Evolutionary conservation across 2,329 filamentous ascomycete species (phyloP).

Genomic region (Zasmidium cellare): DNA sequence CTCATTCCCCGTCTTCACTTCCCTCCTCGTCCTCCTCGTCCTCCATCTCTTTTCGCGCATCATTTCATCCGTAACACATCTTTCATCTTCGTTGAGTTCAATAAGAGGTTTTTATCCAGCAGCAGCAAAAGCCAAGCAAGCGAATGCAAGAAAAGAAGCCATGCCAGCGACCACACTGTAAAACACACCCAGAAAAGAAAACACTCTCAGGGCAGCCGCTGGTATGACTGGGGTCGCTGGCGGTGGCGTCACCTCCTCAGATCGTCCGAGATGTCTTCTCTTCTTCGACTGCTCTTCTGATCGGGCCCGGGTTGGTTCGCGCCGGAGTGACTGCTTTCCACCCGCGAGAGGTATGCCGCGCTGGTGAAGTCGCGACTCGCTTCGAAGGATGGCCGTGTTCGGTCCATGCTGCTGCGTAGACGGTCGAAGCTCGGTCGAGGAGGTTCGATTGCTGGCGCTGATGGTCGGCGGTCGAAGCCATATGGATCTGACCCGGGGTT

Average conservation of each 20-base stretch:
- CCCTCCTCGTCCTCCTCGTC: too few relatives aligned
- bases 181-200: not conserved
- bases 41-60: too few relatives aligned
- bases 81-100: not conserved
- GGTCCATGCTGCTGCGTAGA: conserved; percentile 83
- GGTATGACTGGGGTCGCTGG: conserved; percentile 7
- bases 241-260: conserved; percentile 16
- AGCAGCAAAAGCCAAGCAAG: not conserved
- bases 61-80: too few relatives aligned
- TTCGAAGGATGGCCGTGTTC: conserved; percentile 80
- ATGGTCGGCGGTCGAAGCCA: conserved; percentile 36
- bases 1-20: not conserved
- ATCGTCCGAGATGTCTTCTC: conserved; percentile 17
- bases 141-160: not conserved
- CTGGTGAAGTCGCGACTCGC: conserved; percentile 88
- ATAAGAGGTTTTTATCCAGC: not conserved
- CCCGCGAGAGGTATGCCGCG: conserved; percentile 76
- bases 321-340: conserved; percentile 57
- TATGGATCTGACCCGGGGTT: conserved; percentile 16
- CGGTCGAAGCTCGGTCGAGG: conserved; percentile 84
- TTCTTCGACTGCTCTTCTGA: conserved; percentile 7
- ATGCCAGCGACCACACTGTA: not conserved
- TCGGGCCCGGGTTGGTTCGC: not conserved
- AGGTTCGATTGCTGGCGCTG: conserved; percentile 63
- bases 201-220: conserved; percentile 3